Evolutionary conservation across 129 eudicot species (phyloP).

Genomic region (Saussurea involucrata): DNA sequence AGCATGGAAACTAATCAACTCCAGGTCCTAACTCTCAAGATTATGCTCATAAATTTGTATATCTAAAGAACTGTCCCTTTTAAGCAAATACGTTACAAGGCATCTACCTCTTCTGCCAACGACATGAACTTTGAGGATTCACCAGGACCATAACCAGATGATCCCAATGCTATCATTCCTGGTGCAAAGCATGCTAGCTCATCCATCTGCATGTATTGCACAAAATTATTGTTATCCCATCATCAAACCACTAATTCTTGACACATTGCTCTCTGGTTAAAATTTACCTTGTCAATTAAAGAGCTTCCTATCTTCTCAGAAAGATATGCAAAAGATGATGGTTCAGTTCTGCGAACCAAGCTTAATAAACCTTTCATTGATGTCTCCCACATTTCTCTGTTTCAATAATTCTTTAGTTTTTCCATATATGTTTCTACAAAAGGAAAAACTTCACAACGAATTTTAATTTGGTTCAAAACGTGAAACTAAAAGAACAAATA

Average conservation of each 20-base stretch:
- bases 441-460: neutral
- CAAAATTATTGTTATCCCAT: neutral
- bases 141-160: slow-evolving; percentile 75
- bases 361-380: slow-evolving; percentile 91
- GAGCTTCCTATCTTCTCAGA: slow-evolving; percentile 84
- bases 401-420: slow-evolving; percentile 13
- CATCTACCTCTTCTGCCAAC: slow-evolving; percentile 81
- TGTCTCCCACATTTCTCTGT: slow-evolving; percentile 99
- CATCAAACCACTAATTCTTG: neutral
- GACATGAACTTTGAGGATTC: slow-evolving; percentile 59
- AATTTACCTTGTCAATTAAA: slow-evolving; percentile 65
- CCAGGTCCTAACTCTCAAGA: neutral
- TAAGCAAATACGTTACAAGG: neutral
- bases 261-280: neutral
- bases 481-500: neutral
- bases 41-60: neutral
- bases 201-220: slow-evolving; percentile 62
- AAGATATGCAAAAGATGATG: slow-evolving; percentile 82
- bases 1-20: neutral
- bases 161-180: slow-evolving; percentile 91
- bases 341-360: slow-evolving; percentile 88
- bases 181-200: slow-evolving; percentile 97
- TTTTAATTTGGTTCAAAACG: neutral
- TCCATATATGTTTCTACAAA: neutral
- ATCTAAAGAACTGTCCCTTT: neutral